A percentile compares a stretch with the other conserved stretches of the same genome.
Conservation (phyloP, 805 yeast genomes). For the Metschnikowia aberdeeniae region DNA sequence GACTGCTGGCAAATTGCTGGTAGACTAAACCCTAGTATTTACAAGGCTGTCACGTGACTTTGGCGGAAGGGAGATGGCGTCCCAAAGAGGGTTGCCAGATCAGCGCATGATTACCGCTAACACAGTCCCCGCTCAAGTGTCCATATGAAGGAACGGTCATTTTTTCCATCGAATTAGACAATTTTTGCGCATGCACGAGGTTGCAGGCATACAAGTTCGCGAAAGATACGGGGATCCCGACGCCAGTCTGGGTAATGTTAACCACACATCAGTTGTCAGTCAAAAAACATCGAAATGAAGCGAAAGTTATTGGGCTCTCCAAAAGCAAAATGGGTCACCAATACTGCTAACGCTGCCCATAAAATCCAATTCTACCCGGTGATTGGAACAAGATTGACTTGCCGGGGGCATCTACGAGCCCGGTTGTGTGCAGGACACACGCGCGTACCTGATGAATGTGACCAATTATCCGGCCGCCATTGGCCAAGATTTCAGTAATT, state of each 20-base stretch:
- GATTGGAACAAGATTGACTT: no score
- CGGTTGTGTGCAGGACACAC: not conserved
- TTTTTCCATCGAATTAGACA: slow-evolving; percentile 2
- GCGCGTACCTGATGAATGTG: not conserved
- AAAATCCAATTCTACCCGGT: no score
- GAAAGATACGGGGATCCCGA: slow-evolving; percentile 1
- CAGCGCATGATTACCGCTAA: not conserved
- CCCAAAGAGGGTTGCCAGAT: not conserved
- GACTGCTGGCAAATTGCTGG: no score
- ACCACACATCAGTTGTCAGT: not conserved
- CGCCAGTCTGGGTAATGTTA: not conserved
- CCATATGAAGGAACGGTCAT: not conserved
- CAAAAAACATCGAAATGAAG: no score
- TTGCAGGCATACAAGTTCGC: slow-evolving; percentile 1
- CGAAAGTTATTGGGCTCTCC: no score
- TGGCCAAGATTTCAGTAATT: not conserved
- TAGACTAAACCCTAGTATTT: no score
- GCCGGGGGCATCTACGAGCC: no score
- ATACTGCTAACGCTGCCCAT: no score
- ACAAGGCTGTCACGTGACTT: no score
- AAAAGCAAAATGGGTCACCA: no score
- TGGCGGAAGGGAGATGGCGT: no score
- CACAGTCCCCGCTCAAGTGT: not conserved
- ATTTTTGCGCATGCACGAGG: not conserved
- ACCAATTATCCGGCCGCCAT: slow-evolving; percentile 1